Percentiles rank a stretch among this genome's conserved stretches.
Conservation (phyloP, 805 yeast species). For the Metschnikowia bowlesiae region DNA sequence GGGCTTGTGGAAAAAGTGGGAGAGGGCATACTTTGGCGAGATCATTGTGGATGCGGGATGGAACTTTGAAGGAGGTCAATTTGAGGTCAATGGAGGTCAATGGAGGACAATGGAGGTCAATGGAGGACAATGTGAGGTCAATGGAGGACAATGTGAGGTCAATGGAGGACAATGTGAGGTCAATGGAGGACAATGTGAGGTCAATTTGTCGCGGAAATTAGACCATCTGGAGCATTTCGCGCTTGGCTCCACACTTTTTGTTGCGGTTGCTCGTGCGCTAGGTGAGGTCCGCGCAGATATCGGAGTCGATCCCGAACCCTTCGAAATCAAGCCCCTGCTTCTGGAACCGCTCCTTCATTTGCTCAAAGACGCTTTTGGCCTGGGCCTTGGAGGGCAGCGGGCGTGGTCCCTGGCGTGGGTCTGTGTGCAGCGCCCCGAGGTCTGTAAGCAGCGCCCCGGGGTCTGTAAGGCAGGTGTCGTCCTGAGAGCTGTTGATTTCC, state of each 20-base stretch:
- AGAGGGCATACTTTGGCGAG: slow-evolving; percentile 38
- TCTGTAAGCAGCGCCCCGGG: background rate
- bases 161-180: no score
- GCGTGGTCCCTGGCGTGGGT: background rate
- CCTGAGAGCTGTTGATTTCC: background rate
- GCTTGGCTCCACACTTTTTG: slow-evolving; percentile 1
- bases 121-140: no score
- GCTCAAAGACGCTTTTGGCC: slow-evolving; percentile 1
- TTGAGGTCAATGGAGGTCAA: no score
- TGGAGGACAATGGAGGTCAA: no score
- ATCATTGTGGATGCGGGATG: slow-evolving; percentile 23
- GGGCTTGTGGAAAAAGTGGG: slow-evolving; percentile 29
- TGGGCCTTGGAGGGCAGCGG: background rate
- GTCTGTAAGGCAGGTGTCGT: background rate
- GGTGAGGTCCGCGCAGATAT: background rate
- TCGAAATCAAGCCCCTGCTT: slow-evolving; percentile 6
- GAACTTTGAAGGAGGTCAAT: no score
- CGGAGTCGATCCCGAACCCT: slow-evolving; percentile 5
- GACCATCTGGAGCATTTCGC: background rate
- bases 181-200: no score
- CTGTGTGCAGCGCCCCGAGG: background rate
- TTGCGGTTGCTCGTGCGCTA: background rate
- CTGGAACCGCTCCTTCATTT: slow-evolving; percentile 6
- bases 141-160: no score
- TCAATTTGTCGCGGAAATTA: background rate